Base-by-base conservation (phyloP, 2,329 filamentous ascomycete genomes). In the Dothidotthia symphoricarpi region DNA sequence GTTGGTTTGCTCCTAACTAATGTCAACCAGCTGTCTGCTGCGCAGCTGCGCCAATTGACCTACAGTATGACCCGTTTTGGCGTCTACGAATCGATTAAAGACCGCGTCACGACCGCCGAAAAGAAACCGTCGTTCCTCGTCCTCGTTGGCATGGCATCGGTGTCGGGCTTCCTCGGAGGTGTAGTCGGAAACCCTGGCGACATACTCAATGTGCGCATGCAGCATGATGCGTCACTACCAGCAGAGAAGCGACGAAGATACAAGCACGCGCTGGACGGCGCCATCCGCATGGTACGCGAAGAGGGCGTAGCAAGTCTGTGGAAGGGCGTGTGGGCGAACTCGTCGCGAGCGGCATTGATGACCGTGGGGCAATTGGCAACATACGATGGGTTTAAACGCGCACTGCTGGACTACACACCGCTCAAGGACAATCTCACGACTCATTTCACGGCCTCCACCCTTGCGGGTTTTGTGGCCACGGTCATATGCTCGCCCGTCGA, bases 131-230 rank as follows among this genome's bases (percentile, higher is more conserved):
- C 85, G 2, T 82, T 95, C 55, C 74, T 82, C 9, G 75, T 80
- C n/a, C 82, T 98, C 8, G 77, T 95, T 48, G 86, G 79, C 50
- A 86, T 97, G 68, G 88, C 91, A 36, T 85, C 82, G 16, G 71
- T 81, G 17, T 91, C 93, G 6, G 93, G 93, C 34, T 87, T 96
- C 63, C 69, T 94, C 3, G 93, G 93, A 46, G 93, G 93, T 33
- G 72, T 97, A 31, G 86, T 85, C 5, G 93, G 93, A 50, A 98
- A 97, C 70, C 89, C 90, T 3, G 91, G 90, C 50, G 93, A 98
- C 66, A 89, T 98, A 24, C 76, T 96, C 59, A 98, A 98, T 69
- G 93, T 98, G 33, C 88, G 93, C 51, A 98, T 98, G 93, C 93
- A 98, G 71, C 88, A 95, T 69, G 93, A 85, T 56, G 83, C 86